Conservation (phyloP, 164 flowering plant genomes). For the Dillenia turbinata region DNA sequence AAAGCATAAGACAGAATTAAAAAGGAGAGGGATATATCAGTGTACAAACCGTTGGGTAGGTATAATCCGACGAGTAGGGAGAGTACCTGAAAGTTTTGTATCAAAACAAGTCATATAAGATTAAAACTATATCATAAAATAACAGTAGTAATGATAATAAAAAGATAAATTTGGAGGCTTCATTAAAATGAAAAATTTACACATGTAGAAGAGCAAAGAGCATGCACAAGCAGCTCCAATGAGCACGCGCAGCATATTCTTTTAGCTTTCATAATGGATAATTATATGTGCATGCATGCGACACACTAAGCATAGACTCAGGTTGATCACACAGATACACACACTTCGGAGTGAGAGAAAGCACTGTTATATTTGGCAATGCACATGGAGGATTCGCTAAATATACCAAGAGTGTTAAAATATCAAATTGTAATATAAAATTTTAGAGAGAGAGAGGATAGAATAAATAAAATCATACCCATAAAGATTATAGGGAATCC, state of each 20-base stretch:
- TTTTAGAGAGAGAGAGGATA: too few relatives aligned
- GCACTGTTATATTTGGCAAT: constrained; percentile 30
- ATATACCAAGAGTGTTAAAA: background rate
- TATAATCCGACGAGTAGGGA: constrained; percentile 69
- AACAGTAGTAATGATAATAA: background rate
- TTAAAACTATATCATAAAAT: background rate
- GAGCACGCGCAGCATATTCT: background rate
- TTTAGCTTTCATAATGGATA: background rate
- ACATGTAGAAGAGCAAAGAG: constrained; percentile 1
- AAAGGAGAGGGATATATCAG: background rate
- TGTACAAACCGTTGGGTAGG: constrained; percentile 66
- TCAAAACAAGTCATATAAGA: background rate
- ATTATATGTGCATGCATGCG: constrained; percentile 1
- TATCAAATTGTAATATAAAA: too few relatives aligned
- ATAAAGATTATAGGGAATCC: constrained; percentile 68
- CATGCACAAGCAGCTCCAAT: background rate
- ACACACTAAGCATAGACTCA: too few relatives aligned
- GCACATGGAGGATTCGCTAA: constrained; percentile 18
- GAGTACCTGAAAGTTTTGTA: constrained; percentile 54
- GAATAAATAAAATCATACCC: constrained; percentile 35
- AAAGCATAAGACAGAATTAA: background rate
- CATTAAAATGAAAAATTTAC: constrained; percentile 1
- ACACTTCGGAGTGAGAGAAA: background rate
- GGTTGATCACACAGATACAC: background rate
- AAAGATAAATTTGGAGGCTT: background rate